Evolutionary conservation across 148 eudicot genomes (phyloP), one percentile per base, ranked within the genome.

Genomic region (Vaccinium myrtillus): DNA sequence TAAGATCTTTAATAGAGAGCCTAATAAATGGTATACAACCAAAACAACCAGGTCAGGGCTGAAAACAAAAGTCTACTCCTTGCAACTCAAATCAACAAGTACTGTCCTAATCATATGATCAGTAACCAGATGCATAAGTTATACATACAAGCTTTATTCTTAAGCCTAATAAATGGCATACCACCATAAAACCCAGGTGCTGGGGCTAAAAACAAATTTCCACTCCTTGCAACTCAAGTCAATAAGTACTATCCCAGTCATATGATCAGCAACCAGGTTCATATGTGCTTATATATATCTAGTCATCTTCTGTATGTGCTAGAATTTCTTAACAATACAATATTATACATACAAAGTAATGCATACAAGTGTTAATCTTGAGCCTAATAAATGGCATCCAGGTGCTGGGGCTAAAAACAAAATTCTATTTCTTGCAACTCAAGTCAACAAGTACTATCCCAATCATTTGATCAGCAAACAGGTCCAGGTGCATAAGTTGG

Each of bases 31-130:
- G 46, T 56, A 56, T 56, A 15, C 59, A 56, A 56, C 46, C 46
- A 43, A 43, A 43, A 56, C 59, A 56, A 23, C 25, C 67, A 61
- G n/a, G 23, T 13, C n/a, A 9, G 9, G n/a, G 30, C 30, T 48
- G 19, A n/a, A 48, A 76, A 48, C 58, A 25, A 50, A 77, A 77
- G 0, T n/a, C 19, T 51, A 51, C 59, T 77, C 61, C 61, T 49
- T n/a, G 25, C 55, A 67, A 67, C 79, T 77, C 61, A 77, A 77
- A 25, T 77, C 43, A 50, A 77, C 80, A 54, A 77, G 43, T 49
- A 39, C 30, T 75, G 48, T 48, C 27, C 18, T 18, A 74, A 74
- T 36, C 50, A 16, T 6, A 36, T 74, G 21, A 49, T 67, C 73
- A 10, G 36, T 6, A 21, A 21, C 16, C 21, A 77, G 58, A 21